Base-by-base conservation (phyloP, 495 filamentous ascomycete species). In the Opeltia flavorubescens region DNA sequence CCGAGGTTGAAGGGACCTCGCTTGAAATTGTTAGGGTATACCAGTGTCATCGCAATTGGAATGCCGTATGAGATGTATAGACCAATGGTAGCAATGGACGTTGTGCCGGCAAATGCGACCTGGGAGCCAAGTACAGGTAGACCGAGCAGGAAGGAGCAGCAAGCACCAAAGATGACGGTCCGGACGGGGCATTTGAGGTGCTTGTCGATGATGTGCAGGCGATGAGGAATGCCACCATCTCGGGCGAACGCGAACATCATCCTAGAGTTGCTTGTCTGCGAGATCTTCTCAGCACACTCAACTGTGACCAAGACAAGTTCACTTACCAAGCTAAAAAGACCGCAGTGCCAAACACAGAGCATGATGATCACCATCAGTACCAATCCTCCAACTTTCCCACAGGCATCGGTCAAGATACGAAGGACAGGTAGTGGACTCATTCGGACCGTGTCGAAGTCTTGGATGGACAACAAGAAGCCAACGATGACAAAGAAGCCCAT, bases 241-340 rank as follows among this genome's bases (percentile, higher is more conserved):
- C 74, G 65, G 3, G 70, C 62, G 52, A 78, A 78, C 4, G 72
- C 72, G 49, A 78, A 78, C 74, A 78, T 78, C 75, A 78, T 78
- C 20, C 75, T 61, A 44, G 66, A 72, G 52, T 78, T 78, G 34
- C 62, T 67, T 0, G 74, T 78, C 66, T 76, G 56, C 38, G 56
- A 65, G 0, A 2, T 28, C n/a, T 27, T 7, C 31, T 51, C 12
- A 48, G 44, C 15, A n/a, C 3, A 1, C 17, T 9, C 18, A 9
- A 20, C 13, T 9, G 1, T 8, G 13, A 4, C n/a, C 3, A 18
- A 17, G 7, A 17, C 4, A 3, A 21, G 7, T 3, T 6, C 2
- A 36, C 47, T 11, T 20, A 56, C 54, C 29, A 78, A 57, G 47
- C 63, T 69, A 50, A 77, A 78, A 1, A 78, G 61, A 0, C 75